Conservation (phyloP, 805 yeast genomes). For the Ogataea salicorniae region DNA sequence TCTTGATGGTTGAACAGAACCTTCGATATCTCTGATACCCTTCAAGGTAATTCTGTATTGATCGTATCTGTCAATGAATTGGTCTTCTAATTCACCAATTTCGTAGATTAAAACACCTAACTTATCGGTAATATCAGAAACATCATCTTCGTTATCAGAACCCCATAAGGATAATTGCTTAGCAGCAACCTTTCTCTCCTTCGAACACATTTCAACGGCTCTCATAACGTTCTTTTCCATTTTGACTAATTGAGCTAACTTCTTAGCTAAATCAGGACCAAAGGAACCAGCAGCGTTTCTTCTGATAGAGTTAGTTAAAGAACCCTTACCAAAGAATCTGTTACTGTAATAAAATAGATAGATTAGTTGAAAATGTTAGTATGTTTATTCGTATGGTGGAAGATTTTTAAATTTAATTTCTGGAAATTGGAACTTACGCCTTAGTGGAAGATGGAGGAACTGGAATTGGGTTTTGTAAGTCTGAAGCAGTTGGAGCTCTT, state of each 20-base stretch:
- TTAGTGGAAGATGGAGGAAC: slow-evolving; percentile 90
- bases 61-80: slow-evolving; percentile 79
- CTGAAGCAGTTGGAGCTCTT: slow-evolving; percentile 97
- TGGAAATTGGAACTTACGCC: slow-evolving; percentile 25
- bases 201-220: slow-evolving; percentile 69
- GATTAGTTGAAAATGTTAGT: too few relatives aligned
- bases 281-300: slow-evolving; percentile 71
- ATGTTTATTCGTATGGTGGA: neutral
- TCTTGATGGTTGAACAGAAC: slow-evolving; percentile 82
- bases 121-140: slow-evolving; percentile 81
- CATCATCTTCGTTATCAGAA: slow-evolving; percentile 80
- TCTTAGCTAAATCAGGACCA: slow-evolving; percentile 77
- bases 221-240: slow-evolving; percentile 79
- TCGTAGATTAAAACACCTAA: slow-evolving; percentile 79
- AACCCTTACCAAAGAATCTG: slow-evolving; percentile 85
- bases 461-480: slow-evolving; percentile 90
- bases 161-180: slow-evolving; percentile 84
- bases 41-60: slow-evolving; percentile 81
- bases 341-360: too few relatives aligned
- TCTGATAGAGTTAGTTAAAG: slow-evolving; percentile 44
- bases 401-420: neutral
- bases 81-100: slow-evolving; percentile 82
- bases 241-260: slow-evolving; percentile 68
- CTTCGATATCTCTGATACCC: slow-evolving; percentile 78
- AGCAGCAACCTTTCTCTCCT: slow-evolving; percentile 77